Percentiles rank a stretch among this genome's conserved stretches.
These are phyloP conservation scores for Sphagnurus paluster DNA, from an alignment of 1,284 basidiomycete species.

Conservation along the genomic window DNA sequence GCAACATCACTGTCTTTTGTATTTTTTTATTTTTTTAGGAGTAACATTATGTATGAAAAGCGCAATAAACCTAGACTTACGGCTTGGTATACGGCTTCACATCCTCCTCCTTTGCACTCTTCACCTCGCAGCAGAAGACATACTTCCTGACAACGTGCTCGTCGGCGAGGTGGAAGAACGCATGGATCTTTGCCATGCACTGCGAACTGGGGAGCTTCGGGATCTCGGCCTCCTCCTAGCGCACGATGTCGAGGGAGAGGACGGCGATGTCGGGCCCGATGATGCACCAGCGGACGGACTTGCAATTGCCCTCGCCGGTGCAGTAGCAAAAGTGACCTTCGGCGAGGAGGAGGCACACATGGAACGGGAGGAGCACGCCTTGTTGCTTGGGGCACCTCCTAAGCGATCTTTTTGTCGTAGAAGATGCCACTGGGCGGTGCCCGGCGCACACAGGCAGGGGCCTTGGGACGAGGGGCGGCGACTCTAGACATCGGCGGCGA, in stretches of 20 bases:
- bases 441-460: too few relatives aligned
- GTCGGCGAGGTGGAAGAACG: conserved; percentile 98
- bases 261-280: conserved; percentile 97
- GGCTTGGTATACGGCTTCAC: conserved; percentile 99
- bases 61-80: too few relatives aligned
- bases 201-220: conserved; percentile 95
- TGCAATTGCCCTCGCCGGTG: conserved; percentile 95
- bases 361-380: conserved; percentile 93
- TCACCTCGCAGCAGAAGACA: conserved; percentile 91
- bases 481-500: too few relatives aligned
- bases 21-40: too few relatives aligned
- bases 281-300: conserved; percentile 98
- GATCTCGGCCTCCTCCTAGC: conserved; percentile 94
- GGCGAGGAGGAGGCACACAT: conserved; percentile 91
- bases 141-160: conserved; percentile 98
- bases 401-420: conserved; percentile 95
- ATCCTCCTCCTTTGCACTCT: conserved; percentile 85
- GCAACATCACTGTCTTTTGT: too few relatives aligned
- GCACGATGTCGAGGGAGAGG: conserved; percentile 92
- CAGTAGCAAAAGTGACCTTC: conserved; percentile 99
- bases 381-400: conserved; percentile 99
- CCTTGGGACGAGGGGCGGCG: too few relatives aligned
- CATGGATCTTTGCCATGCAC: conserved; percentile 93
- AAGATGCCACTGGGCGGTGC: conserved; percentile 75
- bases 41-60: too few relatives aligned